phyloP scores from a whole-genome alignment of 495 filamentous ascomycete genomes.

The Parmelia sp. region DNA sequence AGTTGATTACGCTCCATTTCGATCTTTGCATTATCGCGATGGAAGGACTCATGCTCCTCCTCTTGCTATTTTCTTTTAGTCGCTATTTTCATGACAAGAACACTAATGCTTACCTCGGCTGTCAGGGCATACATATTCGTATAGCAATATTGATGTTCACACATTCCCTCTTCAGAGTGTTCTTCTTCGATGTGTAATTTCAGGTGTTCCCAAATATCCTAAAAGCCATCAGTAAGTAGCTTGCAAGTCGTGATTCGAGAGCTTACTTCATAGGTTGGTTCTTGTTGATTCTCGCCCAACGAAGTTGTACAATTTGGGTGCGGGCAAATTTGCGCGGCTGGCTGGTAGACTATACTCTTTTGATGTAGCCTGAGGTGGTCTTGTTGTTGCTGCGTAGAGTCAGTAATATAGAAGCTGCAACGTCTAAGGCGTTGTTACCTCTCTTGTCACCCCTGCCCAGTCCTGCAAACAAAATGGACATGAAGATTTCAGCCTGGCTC shows the following conservation, averaged over 20 bases:
- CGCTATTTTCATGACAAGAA: not conserved
- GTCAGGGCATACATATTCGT: not conserved
- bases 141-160: not conserved
- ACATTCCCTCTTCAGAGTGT: slow-evolving; percentile 4
- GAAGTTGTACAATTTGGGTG: not conserved
- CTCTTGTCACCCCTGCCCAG: not conserved
- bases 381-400: not conserved
- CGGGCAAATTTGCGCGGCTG: not conserved
- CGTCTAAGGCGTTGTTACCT: not conserved
- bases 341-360: not conserved
- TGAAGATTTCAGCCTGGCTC: not conserved
- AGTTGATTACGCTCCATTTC: not conserved
- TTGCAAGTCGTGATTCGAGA: not conserved
- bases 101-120: not conserved
- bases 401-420: not conserved
- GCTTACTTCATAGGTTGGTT: not conserved
- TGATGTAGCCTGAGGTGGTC: not conserved
- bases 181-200: not conserved
- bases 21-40: not conserved
- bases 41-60: not conserved
- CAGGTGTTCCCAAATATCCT: not conserved
- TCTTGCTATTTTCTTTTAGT: not conserved
- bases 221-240: not conserved
- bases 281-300: not conserved
- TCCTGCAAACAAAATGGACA: slow-evolving; percentile 3